Percentiles rank a stretch among this genome's conserved stretches.
phyloP scores from a whole-genome alignment of 768 basidiomycete genomes.

The Lentinula sp. region DNA sequence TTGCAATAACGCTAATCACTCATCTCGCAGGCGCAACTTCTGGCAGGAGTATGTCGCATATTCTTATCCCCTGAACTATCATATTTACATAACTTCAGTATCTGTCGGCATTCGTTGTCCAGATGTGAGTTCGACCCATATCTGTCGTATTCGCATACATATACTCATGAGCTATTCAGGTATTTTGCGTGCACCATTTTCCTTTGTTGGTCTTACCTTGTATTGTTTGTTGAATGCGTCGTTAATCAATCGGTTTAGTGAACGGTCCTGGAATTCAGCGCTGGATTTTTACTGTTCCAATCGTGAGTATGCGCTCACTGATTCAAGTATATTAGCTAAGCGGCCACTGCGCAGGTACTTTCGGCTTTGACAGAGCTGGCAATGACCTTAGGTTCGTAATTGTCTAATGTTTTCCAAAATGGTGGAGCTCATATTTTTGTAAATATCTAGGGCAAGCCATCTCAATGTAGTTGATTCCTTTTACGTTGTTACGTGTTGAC shows the following conservation, averaged over 20 bases:
- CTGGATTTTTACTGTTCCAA: slow-evolving; percentile 10
- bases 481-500: background rate
- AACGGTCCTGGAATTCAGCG: slow-evolving; percentile 11
- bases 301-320: slow-evolving; percentile 10
- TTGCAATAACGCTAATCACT: background rate
- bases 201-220: slow-evolving; percentile 1
- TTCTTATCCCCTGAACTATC: too few species aligned
- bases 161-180: slow-evolving; percentile 1
- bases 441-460: background rate
- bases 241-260: background rate
- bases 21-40: background rate
- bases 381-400: background rate
- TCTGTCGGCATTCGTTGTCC: slow-evolving; percentile 15
- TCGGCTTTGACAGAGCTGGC: background rate
- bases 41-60: background rate
- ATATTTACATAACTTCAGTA: slow-evolving; percentile 8
- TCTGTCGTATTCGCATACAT: background rate
- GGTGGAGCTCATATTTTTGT: background rate
- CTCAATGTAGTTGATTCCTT: background rate
- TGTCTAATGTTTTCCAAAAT: background rate
- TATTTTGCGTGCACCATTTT: slow-evolving; percentile 16
- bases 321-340: background rate
- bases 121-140: slow-evolving; percentile 10
- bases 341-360: background rate
- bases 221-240: background rate